Evolutionary conservation across 225 moss, liverwort and hornwort genomes (phyloP).

Genomic region (Pleurozium schreberi): DNA sequence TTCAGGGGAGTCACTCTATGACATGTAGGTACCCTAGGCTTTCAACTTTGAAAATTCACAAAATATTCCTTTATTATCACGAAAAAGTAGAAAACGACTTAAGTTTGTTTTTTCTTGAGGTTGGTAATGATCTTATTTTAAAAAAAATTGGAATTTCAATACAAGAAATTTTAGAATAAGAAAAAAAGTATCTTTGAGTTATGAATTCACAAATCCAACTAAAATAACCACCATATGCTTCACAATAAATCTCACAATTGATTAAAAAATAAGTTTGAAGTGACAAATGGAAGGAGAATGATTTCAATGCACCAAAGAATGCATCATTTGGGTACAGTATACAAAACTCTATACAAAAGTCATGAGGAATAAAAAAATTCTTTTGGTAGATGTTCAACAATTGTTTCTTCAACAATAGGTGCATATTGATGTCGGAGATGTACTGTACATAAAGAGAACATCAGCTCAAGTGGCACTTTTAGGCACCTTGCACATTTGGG

Average conservation of each 20-base stretch:
- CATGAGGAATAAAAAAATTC: not conserved
- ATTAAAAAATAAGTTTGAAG: not conserved
- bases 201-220: not conserved
- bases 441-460: not conserved
- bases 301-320: not conserved
- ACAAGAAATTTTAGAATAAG: not conserved
- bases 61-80: not conserved
- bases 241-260: not conserved
- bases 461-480: not conserved
- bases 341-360: too few relatives aligned
- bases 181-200: not conserved
- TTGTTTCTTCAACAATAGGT: not conserved
- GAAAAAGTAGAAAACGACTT: fast-evolving
- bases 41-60: not conserved
- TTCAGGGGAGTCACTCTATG: too few relatives aligned
- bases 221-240: not conserved
- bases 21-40: not conserved
- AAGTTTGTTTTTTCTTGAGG: not conserved
- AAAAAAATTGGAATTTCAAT: too few relatives aligned
- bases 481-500: not conserved
- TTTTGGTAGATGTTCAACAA: not conserved
- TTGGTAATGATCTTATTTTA: not conserved
- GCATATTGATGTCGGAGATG: not conserved
- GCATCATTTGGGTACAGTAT: not conserved
- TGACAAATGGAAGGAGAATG: not conserved